These are phyloP conservation scores for Sextonia rubra DNA, from an alignment of 164 flowering plant species.

Conservation along the genomic window DNA sequence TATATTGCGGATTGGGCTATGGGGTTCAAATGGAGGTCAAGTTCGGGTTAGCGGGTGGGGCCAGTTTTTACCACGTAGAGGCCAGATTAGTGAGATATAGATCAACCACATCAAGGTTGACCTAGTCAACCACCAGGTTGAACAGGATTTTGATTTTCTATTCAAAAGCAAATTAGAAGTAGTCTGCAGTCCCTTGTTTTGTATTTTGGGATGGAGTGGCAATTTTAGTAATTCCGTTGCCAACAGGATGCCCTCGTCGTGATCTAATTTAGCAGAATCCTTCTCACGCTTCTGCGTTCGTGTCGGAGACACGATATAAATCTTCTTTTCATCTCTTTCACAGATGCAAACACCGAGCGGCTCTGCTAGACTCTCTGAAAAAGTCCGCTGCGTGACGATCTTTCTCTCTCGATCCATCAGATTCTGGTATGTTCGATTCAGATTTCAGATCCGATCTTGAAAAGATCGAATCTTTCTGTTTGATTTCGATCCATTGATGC, in stretches of 20 bases:
- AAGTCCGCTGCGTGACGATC: background rate
- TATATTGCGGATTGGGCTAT: too few relatives aligned
- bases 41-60: too few relatives aligned
- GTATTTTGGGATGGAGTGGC: background rate
- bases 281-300: background rate
- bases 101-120: too few relatives aligned
- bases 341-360: background rate
- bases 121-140: too few relatives aligned
- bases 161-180: too few relatives aligned
- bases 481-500: background rate
- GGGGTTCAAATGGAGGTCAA: too few relatives aligned
- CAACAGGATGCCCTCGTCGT: background rate
- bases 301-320: too few relatives aligned
- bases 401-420: background rate
- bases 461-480: background rate
- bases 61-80: too few relatives aligned
- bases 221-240: background rate
- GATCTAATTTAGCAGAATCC: background rate
- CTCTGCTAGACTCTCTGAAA: background rate
- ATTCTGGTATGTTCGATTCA: background rate
- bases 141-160: too few relatives aligned
- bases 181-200: too few relatives aligned
- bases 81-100: too few relatives aligned
- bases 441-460: background rate
- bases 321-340: background rate